These are phyloP conservation scores for Ulmus americana DNA, from an alignment of 331 rosid species.

Conservation along the genomic window DNA sequence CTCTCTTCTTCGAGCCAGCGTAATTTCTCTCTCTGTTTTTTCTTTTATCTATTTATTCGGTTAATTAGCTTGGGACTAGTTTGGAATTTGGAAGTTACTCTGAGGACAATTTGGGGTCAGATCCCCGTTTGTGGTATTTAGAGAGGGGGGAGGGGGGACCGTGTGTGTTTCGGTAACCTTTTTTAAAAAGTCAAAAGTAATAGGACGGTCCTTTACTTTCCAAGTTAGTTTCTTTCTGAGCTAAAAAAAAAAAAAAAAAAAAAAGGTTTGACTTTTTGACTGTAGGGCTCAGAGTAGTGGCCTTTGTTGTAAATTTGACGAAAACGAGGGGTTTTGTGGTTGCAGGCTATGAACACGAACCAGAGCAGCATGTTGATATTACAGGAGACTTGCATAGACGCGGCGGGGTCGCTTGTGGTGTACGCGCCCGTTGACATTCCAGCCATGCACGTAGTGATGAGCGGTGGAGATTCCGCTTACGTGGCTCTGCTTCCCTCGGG, in stretches of 20 bases:
- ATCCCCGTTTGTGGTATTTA: not conserved
- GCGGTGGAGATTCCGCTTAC: conserved; percentile 86
- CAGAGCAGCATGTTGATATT: conserved; percentile 88
- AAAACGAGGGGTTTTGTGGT: not conserved
- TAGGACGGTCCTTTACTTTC: conserved; percentile 45
- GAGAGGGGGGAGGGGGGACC: conserved; percentile 5
- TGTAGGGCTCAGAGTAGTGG: conserved; percentile 5
- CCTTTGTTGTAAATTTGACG: conserved; percentile 1
- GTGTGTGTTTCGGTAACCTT: conserved; percentile 18
- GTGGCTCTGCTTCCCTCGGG: conserved; percentile 88
- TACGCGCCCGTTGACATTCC: conserved; percentile 98
- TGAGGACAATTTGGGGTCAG: conserved; percentile 36
- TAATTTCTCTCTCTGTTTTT: conserved; percentile 4
- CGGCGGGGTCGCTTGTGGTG: conserved; percentile 81
- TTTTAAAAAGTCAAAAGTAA: conserved; percentile 39
- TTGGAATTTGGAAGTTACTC: conserved; percentile 54
- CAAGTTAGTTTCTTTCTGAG: conserved; percentile 23
- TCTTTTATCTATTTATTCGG: not conserved
- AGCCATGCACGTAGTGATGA: conserved; percentile 90
- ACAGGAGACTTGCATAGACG: conserved; percentile 89
- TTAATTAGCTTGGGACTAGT: conserved; percentile 14
- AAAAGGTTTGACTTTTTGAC: conserved; percentile 33
- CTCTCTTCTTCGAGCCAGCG: conserved; percentile 80
- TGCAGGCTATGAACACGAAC: conserved; percentile 70
- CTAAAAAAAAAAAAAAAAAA: not conserved